Evolutionary conservation across 345 rosid genomes (phyloP).

Genomic region (Eucalyptus viminalis): DNA sequence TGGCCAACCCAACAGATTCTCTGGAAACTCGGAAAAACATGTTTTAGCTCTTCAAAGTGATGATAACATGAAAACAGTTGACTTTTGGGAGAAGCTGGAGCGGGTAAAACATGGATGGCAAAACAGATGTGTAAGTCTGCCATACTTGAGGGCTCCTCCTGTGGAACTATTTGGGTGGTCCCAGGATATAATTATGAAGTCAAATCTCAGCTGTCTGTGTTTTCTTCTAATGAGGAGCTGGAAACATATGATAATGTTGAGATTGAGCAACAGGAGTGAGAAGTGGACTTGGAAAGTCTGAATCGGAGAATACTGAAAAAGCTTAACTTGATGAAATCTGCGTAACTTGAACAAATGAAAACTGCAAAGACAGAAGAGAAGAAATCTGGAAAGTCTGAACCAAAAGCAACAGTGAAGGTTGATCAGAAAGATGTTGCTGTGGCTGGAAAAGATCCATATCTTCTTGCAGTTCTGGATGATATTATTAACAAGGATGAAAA

Average conservation of each 20-base stretch:
- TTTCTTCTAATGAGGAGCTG: neutral
- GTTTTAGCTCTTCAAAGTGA: neutral
- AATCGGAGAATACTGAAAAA: neutral
- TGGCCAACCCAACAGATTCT: neutral
- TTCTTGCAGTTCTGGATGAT: neutral
- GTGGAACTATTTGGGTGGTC: neutral
- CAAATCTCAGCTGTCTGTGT: neutral
- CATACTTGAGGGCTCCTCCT: neutral
- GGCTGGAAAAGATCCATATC: neutral
- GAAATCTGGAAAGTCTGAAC: neutral
- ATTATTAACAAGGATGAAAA: neutral
- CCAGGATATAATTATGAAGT: neutral
- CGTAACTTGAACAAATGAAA: neutral
- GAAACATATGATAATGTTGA: neutral
- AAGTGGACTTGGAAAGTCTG: neutral
- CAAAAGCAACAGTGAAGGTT: neutral
- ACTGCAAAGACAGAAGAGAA: neutral
- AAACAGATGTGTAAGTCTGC: neutral
- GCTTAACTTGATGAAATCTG: neutral
- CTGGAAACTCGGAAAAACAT: neutral
- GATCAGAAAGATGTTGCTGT: neutral
- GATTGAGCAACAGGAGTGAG: neutral
- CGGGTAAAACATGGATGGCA: conserved; percentile 2
- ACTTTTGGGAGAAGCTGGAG: neutral
- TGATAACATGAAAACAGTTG: neutral